These are phyloP conservation scores for Tricholoma furcatifolium DNA, from an alignment of 768 basidiomycete genomes.

Conservation along the genomic window DNA sequence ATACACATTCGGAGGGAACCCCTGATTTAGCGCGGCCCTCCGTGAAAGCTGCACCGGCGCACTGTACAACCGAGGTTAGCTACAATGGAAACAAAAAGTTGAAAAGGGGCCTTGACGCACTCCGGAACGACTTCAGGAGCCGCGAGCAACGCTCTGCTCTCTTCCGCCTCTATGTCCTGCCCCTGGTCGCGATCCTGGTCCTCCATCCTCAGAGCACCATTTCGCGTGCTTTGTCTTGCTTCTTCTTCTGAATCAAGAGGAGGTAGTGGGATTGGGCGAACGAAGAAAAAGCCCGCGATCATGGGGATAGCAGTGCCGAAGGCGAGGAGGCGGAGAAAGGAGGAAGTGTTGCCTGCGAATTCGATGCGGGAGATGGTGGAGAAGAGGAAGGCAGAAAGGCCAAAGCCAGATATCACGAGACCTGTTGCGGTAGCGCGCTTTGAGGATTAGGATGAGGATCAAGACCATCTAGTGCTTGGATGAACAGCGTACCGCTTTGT, in stretches of 20 bases:
- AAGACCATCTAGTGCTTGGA: not conserved
- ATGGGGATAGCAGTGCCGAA: constrained; percentile 80
- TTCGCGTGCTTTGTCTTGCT: not conserved
- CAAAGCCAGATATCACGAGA: constrained; percentile 83
- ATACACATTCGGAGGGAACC: constrained; percentile 21
- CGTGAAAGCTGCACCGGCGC: constrained; percentile 10
- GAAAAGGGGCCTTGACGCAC: not conserved
- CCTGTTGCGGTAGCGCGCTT: constrained; percentile 78
- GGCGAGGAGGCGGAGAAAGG: constrained; percentile 73
- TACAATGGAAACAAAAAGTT: not conserved
- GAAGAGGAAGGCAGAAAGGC: constrained; percentile 90
- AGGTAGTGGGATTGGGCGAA: constrained; percentile 67
- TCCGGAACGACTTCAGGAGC: constrained; percentile 1
- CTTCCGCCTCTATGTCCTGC: constrained; percentile 19
- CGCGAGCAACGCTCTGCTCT: constrained; percentile 6
- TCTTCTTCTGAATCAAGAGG: constrained; percentile 23
- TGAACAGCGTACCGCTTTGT: constrained; percentile 51
- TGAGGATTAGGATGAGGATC: not conserved
- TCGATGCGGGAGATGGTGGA: constrained; percentile 68
- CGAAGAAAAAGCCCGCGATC: constrained; percentile 71
- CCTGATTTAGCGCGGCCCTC: constrained; percentile 15
- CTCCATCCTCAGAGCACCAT: not conserved
- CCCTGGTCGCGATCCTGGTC: constrained; percentile 5
- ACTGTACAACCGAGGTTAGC: not conserved
- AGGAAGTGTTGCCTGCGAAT: constrained; percentile 77